phyloP scores from a whole-genome alignment of 208 protist species.

The Trypanosoma rangeli region DNA sequence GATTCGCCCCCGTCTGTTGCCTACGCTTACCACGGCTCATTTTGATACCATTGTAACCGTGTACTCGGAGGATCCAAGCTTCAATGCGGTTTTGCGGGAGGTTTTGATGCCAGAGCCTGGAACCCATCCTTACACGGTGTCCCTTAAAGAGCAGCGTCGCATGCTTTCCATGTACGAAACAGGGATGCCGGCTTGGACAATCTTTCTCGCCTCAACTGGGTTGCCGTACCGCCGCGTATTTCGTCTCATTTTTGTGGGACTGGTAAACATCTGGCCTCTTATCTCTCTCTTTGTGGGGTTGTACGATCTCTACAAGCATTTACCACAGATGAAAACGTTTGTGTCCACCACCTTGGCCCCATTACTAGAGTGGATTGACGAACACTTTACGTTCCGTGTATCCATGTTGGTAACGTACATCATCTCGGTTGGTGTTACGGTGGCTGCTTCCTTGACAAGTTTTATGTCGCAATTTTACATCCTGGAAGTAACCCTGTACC shows the following conservation, averaged over 20 bases:
- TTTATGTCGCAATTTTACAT: slow-evolving; percentile 69
- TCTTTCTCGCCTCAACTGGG: slow-evolving; percentile 60
- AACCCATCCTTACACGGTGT: slow-evolving; percentile 62
- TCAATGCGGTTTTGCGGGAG: slow-evolving; percentile 69
- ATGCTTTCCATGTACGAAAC: slow-evolving; percentile 74
- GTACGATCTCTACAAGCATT: slow-evolving; percentile 84
- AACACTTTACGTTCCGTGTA: slow-evolving; percentile 62
- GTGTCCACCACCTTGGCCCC: slow-evolving; percentile 58
- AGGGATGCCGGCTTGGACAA: slow-evolving; percentile 76
- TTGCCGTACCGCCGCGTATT: slow-evolving; percentile 66
- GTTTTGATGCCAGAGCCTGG: slow-evolving; percentile 64
- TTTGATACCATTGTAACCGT: slow-evolving; percentile 66
- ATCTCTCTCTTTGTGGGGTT: slow-evolving; percentile 71
- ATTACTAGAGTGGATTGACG: slow-evolving; percentile 58
- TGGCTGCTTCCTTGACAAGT: slow-evolving; percentile 45
- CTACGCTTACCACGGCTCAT: slow-evolving; percentile 43
- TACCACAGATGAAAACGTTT: slow-evolving; percentile 72
- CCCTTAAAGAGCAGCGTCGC: slow-evolving; percentile 51
- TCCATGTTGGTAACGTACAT: slow-evolving; percentile 80
- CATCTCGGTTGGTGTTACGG: slow-evolving; percentile 60
- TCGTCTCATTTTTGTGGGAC: slow-evolving; percentile 52
- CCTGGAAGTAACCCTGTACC: slow-evolving; percentile 40
- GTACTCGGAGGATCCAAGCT: slow-evolving; percentile 74
- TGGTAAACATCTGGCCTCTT: slow-evolving; percentile 73
- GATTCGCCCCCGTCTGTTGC: slow-evolving; percentile 18